Evolutionary conservation across 768 basidiomycete species (phyloP).

Genomic region (Sarcodon aspratus): DNA sequence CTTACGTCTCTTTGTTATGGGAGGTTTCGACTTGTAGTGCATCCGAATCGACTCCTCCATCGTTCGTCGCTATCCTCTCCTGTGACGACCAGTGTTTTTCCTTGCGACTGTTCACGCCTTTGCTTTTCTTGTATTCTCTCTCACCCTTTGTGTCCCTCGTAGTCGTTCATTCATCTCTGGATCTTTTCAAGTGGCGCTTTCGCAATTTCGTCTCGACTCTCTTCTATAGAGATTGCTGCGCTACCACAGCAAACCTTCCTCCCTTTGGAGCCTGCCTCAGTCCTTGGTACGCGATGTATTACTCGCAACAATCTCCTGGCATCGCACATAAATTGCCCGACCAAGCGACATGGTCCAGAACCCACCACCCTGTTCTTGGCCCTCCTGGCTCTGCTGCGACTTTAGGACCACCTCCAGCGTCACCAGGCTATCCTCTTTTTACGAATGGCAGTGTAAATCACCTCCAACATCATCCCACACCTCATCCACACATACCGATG

Average conservation of each 20-base stretch:
- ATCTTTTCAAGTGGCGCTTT: not conserved
- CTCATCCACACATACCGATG: slow-evolving; percentile 41
- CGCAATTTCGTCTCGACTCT: not conserved
- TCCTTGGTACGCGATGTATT: slow-evolving; percentile 51
- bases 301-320: slow-evolving; percentile 75
- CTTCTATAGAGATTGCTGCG: not conserved
- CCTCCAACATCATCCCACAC: slow-evolving; percentile 39
- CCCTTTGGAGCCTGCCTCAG: not conserved
- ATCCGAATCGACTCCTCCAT: slow-evolving; percentile 14
- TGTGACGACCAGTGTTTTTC: slow-evolving; percentile 11
- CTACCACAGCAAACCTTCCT: slow-evolving; percentile 9
- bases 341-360: slow-evolving; percentile 60
- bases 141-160: slow-evolving; percentile 4
- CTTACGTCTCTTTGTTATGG: too few relatives aligned
- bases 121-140: slow-evolving; percentile 5
- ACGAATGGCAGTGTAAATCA: slow-evolving; percentile 51
- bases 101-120: not conserved
- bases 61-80: slow-evolving; percentile 14
- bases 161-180: slow-evolving; percentile 1
- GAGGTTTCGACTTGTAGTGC: slow-evolving; percentile 9
- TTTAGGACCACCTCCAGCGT: slow-evolving; percentile 43
- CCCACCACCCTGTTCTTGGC: slow-evolving; percentile 44
- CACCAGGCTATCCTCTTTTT: slow-evolving; percentile 70
- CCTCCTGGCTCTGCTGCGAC: slow-evolving; percentile 25
- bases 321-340: slow-evolving; percentile 71